phyloP scores from a whole-genome alignment of 306 rosid species.

The Fragaria vesca region DNA sequence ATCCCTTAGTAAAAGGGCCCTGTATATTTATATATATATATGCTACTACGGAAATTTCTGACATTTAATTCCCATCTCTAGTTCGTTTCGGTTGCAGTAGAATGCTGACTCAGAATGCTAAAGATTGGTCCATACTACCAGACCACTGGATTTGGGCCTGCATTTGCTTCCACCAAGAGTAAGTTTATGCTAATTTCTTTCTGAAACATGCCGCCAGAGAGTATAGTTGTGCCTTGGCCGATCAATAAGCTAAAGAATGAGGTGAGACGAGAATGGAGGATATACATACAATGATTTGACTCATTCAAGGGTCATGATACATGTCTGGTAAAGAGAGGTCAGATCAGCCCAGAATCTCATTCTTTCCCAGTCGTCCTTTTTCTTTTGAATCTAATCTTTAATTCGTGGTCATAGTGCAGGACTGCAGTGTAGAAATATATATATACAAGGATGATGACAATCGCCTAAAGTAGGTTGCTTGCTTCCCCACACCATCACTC shows the following conservation, averaged over 20 bases:
- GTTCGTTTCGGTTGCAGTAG: background rate
- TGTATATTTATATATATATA: too few species aligned
- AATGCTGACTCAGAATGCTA: too few species aligned
- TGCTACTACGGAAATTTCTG: too few species aligned
- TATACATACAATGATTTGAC: slow-evolving; percentile 5
- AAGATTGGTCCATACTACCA: background rate
- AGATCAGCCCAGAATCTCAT: slow-evolving; percentile 38
- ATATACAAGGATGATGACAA: slow-evolving; percentile 33
- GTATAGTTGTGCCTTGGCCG: background rate
- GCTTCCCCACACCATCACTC: slow-evolving; percentile 67
- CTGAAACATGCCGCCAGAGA: background rate
- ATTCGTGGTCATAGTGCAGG: slow-evolving; percentile 1
- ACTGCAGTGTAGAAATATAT: background rate
- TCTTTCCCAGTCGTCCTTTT: slow-evolving; percentile 41
- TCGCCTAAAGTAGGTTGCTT: slow-evolving; percentile 32
- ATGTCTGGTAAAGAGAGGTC: slow-evolving; percentile 65
- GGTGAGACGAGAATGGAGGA: slow-evolving; percentile 55
- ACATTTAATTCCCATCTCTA: background rate
- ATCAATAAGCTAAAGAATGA: background rate
- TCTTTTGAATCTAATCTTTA: slow-evolving; percentile 10
- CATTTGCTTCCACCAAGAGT: background rate
- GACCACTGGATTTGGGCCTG: slow-evolving; percentile 12
- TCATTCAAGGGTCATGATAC: slow-evolving; percentile 70
- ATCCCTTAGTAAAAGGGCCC: too few species aligned
- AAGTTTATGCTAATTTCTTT: background rate